Conservation (phyloP, 2,329 filamentous ascomycete genomes). For the Pseudocercospora pini-densiflorae region DNA sequence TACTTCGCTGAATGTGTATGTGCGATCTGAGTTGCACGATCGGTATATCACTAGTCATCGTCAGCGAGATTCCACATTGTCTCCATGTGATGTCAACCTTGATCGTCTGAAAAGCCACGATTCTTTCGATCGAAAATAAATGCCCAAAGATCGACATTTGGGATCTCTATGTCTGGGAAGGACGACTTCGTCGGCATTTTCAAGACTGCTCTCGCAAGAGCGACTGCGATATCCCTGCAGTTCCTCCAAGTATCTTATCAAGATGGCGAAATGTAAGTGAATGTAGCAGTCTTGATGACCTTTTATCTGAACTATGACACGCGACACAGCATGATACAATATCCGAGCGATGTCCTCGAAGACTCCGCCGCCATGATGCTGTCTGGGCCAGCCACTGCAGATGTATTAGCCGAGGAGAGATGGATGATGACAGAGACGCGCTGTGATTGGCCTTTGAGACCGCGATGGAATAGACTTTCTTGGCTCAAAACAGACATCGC, state of each 20-base stretch:
- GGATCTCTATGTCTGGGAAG: slow-evolving; percentile 70
- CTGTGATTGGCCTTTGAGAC: not conserved
- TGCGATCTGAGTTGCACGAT: slow-evolving; percentile 64
- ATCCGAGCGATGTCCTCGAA: not conserved
- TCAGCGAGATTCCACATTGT: no score
- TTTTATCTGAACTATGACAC: no score
- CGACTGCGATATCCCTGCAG: not conserved
- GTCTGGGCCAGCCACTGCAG: not conserved
- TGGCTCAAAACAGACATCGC: not conserved
- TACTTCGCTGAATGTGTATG: slow-evolving; percentile 73
- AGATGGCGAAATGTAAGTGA: not conserved
- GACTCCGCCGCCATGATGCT: not conserved
- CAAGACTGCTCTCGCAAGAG: not conserved
- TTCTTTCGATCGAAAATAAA: slow-evolving; percentile 75
- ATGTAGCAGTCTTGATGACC: not conserved
- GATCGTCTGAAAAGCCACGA: slow-evolving; percentile 69
- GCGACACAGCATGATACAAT: not conserved
- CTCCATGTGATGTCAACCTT: no score
- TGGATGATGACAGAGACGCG: not conserved
- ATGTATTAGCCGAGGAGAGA: not conserved
- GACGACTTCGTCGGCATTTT: slow-evolving; percentile 73
- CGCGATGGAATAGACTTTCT: not conserved
- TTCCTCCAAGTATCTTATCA: not conserved
- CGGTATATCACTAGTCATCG: slow-evolving; percentile 72
- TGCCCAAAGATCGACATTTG: slow-evolving; percentile 76